Evolutionary conservation across 2,329 filamentous ascomycete genomes (phyloP).

Genomic region (Colletotrichum sp.): DNA sequence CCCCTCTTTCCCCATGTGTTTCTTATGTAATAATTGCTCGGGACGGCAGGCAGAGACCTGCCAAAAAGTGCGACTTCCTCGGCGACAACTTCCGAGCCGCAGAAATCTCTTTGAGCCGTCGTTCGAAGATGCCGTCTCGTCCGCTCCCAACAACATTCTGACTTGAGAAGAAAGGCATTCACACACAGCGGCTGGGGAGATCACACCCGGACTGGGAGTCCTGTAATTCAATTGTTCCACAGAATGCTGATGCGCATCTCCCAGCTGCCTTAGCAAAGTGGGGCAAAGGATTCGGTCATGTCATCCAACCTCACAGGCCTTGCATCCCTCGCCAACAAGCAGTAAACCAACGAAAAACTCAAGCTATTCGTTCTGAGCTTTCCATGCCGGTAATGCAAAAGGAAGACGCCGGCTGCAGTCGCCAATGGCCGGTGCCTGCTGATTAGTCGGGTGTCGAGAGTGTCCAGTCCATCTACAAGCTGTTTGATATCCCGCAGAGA

Average conservation of each 20-base stretch:
- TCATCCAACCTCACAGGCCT: neutral
- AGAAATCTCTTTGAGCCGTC: neutral
- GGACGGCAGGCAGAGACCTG: neutral
- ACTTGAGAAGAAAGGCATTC: neutral
- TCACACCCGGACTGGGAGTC: neutral
- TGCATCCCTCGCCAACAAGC: neutral
- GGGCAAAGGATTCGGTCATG: constrained; percentile 4
- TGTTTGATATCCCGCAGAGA: neutral
- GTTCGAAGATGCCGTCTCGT: neutral
- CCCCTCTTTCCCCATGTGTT: neutral
- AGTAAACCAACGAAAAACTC: neutral
- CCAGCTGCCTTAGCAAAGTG: neutral
- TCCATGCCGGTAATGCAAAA: neutral
- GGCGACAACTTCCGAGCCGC: neutral
- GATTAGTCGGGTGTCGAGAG: neutral
- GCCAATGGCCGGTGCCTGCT: neutral
- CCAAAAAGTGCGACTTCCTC: neutral
- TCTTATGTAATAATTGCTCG: neutral
- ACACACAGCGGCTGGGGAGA: neutral
- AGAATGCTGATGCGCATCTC: neutral
- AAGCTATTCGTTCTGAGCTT: neutral
- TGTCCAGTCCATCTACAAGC: neutral
- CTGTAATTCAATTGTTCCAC: neutral
- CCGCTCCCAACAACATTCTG: neutral
- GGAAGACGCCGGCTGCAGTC: neutral